Conservation (phyloP, 257 asterid species). For the Plectranthus barbatus region DNA sequence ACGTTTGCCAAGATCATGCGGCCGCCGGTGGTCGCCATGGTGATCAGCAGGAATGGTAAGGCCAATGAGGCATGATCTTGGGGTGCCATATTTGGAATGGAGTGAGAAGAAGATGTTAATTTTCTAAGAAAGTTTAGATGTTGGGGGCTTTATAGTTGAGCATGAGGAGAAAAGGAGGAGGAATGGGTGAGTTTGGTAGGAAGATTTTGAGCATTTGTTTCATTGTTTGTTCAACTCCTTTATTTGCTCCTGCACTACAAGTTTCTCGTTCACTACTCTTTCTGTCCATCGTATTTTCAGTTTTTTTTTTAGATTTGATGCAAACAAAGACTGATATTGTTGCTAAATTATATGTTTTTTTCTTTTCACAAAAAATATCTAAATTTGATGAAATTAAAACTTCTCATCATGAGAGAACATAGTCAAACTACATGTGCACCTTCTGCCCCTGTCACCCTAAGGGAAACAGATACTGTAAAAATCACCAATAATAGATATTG, state of each 20-base stretch:
- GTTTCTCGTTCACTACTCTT: background rate
- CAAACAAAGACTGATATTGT: no score
- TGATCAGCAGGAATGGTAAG: conserved; percentile 12
- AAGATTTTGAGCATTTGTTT: background rate
- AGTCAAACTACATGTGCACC: no score
- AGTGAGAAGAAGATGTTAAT: background rate
- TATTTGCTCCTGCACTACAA: background rate
- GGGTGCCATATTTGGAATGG: background rate
- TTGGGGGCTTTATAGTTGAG: background rate
- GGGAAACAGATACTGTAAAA: no score
- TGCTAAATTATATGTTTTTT: no score
- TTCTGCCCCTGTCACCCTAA: no score
- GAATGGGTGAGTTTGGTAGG: conserved; percentile 19
- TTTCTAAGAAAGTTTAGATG: background rate
- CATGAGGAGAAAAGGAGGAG: background rate
- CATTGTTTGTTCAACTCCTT: conserved; percentile 19
- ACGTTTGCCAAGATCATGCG: conserved; percentile 14
- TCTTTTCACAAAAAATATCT: no score
- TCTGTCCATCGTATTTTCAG: background rate
- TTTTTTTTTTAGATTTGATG: background rate
- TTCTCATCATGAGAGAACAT: no score
- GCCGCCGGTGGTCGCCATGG: conserved; percentile 10
- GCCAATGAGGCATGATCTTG: background rate
- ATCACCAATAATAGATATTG: no score
- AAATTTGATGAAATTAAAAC: no score